These are phyloP conservation scores for Castanea mollissima DNA, from an alignment of 306 rosid genomes.

Conservation along the genomic window DNA sequence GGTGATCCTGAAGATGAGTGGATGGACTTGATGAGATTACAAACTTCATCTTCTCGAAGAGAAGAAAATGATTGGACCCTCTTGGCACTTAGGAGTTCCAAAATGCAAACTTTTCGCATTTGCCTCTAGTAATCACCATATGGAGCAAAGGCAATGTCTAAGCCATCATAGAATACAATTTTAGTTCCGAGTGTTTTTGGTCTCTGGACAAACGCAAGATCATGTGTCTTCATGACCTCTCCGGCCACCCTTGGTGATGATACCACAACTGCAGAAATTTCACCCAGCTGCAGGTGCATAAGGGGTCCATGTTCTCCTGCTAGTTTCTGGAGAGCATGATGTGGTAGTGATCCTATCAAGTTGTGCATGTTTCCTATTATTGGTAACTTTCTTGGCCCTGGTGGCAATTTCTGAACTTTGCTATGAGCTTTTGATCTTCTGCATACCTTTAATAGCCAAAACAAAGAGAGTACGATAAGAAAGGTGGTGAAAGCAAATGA, in stretches of 20 bases:
- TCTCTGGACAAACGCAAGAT: constrained; percentile 35
- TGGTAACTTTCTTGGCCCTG: constrained; percentile 7
- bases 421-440: background rate
- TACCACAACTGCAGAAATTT: constrained; percentile 32
- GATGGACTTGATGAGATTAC: constrained; percentile 30
- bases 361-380: constrained; percentile 29
- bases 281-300: constrained; percentile 45
- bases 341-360: constrained; percentile 16
- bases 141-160: constrained; percentile 35
- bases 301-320: constrained; percentile 42
- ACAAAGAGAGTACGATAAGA: background rate
- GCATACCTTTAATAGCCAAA: background rate
- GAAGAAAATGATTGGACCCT: constrained; percentile 40
- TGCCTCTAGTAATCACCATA: constrained; percentile 56
- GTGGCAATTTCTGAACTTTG: background rate
- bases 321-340: constrained; percentile 18
- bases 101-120: constrained; percentile 36
- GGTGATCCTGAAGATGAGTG: constrained; percentile 4
- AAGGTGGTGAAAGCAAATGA: background rate
- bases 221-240: constrained; percentile 48
- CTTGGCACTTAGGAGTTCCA: constrained; percentile 40
- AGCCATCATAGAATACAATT: constrained; percentile 12
- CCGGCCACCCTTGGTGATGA: constrained; percentile 47
- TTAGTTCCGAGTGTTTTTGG: constrained; percentile 22
- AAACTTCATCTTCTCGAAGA: constrained; percentile 46